Conservation (phyloP, 176 grass and related monocot genomes). For the Lolium rigidum region DNA sequence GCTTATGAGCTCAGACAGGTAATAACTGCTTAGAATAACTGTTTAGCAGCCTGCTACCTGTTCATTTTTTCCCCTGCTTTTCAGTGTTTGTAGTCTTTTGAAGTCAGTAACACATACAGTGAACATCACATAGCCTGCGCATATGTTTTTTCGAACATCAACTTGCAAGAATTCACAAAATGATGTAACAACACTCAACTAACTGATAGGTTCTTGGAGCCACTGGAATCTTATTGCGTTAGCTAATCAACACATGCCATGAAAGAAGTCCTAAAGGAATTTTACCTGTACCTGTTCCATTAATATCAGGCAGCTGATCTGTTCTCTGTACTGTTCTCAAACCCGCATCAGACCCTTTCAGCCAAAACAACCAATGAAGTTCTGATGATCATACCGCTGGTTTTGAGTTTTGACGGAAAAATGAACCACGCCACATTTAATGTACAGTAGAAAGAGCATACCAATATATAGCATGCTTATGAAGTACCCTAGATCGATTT, state of each 20-base stretch:
- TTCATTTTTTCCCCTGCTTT: background rate
- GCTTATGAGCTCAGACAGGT: slow-evolving; percentile 91
- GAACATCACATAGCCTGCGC: background rate
- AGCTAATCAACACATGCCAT: slow-evolving; percentile 12
- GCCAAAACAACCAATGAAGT: background rate
- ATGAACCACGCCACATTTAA: background rate
- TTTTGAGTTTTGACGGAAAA: background rate
- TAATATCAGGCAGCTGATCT: background rate
- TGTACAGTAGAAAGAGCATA: background rate
- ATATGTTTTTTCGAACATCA: background rate
- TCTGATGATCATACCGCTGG: background rate
- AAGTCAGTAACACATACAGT: background rate
- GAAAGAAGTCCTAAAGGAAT: slow-evolving; percentile 6
- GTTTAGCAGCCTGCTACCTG: background rate
- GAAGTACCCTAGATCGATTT: background rate
- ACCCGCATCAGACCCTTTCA: background rate
- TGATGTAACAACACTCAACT: background rate
- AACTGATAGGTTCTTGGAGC: background rate
- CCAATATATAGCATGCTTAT: background rate
- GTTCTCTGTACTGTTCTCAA: background rate
- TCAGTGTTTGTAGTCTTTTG: background rate
- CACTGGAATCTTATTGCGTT: slow-evolving; percentile 3
- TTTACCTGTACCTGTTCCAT: slow-evolving; percentile 3
- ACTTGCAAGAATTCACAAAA: slow-evolving; percentile 22
- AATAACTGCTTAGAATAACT: slow-evolving; percentile 33